Percentiles rank a stretch among this genome's conserved stretches.
Evolutionary conservation across 129 eudicot genomes (phyloP).

Genomic region (Artemisia annua): DNA sequence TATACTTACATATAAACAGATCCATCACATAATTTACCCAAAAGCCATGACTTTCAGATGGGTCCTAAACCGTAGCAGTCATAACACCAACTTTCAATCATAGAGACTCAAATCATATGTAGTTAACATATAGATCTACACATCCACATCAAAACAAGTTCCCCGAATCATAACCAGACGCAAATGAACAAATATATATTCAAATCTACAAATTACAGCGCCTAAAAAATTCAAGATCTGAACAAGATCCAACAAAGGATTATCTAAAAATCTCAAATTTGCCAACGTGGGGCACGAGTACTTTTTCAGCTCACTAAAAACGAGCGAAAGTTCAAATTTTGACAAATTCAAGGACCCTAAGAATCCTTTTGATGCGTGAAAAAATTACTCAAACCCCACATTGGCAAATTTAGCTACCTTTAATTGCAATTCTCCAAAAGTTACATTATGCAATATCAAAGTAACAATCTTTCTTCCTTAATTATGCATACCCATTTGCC

Average conservation of each 20-base stretch:
- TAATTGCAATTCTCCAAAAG: too few species aligned
- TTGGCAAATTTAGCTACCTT: too few species aligned
- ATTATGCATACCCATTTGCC: background rate
- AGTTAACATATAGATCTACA: too few species aligned
- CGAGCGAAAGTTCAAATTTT: too few species aligned
- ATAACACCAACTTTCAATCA: background rate
- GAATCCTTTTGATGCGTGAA: too few species aligned
- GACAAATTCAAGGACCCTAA: too few species aligned
- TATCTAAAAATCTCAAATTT: too few species aligned
- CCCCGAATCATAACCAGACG: too few species aligned
- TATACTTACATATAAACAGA: background rate
- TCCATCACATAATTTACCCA: background rate
- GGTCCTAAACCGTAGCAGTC: background rate
- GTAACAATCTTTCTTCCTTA: background rate
- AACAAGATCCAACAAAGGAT: background rate
- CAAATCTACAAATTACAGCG: background rate
- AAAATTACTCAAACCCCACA: too few species aligned
- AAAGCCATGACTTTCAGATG: background rate
- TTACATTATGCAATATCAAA: too few species aligned
- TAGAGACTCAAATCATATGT: background rate
- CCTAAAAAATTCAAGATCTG: background rate
- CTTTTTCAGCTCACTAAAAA: too few species aligned
- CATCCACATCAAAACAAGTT: constrained; percentile 3
- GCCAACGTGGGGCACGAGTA: too few species aligned
- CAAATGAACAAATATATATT: background rate